Conservation (phyloP, 176 grass and related monocot genomes). For the Carex littledalei region DNA sequence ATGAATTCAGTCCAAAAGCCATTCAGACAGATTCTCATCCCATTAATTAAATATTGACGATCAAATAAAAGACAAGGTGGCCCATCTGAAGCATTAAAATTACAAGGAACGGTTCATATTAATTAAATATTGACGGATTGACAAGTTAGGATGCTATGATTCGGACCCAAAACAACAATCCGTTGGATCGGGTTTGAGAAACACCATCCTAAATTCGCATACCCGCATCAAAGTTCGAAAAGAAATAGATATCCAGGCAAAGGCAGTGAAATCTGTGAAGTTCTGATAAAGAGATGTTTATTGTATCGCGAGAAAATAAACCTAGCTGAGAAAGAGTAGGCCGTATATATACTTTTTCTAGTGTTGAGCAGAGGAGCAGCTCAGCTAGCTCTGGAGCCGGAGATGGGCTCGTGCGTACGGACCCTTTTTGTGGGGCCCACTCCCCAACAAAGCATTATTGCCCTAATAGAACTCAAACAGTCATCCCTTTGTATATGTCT, state of each 20-base stretch:
- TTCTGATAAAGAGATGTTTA: conserved; percentile 1
- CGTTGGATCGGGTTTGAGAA: neutral
- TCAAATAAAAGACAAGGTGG: no score
- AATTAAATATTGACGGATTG: neutral
- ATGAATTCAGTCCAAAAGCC: no score
- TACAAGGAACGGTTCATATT: no score
- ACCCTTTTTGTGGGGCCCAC: conserved; percentile 31
- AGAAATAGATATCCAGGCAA: neutral
- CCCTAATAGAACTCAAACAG: conserved; percentile 11
- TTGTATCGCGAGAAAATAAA: conserved; percentile 15
- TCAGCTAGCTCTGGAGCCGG: conserved; percentile 14
- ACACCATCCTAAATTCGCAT: neutral
- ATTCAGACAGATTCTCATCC: no score
- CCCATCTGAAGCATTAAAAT: no score
- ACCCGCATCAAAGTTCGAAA: neutral
- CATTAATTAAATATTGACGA: no score
- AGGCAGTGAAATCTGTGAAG: neutral
- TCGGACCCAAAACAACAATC: neutral
- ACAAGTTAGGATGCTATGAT: neutral
- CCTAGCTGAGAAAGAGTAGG: conserved; percentile 5
- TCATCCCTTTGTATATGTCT: conserved; percentile 32
- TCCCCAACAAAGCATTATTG: conserved; percentile 27
- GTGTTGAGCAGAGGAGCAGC: conserved; percentile 19
- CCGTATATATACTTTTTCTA: conserved; percentile 31
- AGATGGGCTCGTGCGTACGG: conserved; percentile 36